These are phyloP conservation scores for Claviceps digitariae DNA, from an alignment of 2,329 filamentous ascomycete genomes.

Conservation along the genomic window DNA sequence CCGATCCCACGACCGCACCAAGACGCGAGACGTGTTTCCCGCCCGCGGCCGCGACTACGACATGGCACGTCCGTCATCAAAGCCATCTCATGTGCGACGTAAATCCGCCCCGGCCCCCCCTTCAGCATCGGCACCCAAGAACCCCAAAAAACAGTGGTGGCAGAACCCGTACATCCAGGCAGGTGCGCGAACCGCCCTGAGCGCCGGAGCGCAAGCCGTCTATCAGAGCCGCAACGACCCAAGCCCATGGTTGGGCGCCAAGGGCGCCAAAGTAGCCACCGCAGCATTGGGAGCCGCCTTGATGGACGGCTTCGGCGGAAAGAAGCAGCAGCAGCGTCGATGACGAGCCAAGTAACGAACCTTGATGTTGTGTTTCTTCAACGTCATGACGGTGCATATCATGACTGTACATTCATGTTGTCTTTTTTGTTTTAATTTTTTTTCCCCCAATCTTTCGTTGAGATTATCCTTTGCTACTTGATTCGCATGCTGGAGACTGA, in stretches of 20 bases:
- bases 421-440: too few relatives aligned
- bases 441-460: too few relatives aligned
- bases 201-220: constrained; percentile 34
- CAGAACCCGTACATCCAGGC: constrained; percentile 24
- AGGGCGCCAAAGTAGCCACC: constrained; percentile 34
- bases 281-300: constrained; percentile 35
- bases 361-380: too few relatives aligned
- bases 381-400: background rate
- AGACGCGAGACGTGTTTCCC: constrained; percentile 9
- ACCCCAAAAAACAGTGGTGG: constrained; percentile 20
- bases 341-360: background rate
- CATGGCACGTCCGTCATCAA: constrained; percentile 4
- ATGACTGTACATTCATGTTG: background rate
- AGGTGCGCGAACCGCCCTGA: constrained; percentile 32
- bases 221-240: constrained; percentile 31
- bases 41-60: constrained; percentile 10
- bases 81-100: constrained; percentile 7
- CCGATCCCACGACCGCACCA: constrained; percentile 12
- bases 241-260: constrained; percentile 33
- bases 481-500: too few relatives aligned
- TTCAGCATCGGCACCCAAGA: constrained; percentile 11
- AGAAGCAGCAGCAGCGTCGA: background rate
- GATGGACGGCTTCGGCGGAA: constrained; percentile 31
- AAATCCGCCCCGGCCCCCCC: constrained; percentile 7
- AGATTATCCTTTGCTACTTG: too few relatives aligned